Evolutionary conservation across 768 basidiomycete species (phyloP).

Genomic region (Collybiopsis luxurians): DNA sequence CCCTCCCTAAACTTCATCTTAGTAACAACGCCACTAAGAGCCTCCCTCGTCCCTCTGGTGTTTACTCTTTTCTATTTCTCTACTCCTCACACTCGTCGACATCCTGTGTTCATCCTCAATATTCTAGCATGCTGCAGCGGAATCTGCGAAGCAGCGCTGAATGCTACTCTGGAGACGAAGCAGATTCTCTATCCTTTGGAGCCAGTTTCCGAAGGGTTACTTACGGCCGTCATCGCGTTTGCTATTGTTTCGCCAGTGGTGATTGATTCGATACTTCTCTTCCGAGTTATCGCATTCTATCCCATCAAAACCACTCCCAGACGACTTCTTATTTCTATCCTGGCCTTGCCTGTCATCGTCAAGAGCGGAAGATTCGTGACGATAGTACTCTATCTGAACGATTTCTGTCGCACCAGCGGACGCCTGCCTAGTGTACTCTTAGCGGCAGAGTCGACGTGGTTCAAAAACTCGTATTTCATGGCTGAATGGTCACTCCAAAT

Average conservation of each 20-base stretch:
- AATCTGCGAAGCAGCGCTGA: slow-evolving; percentile 4
- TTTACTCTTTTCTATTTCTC: slow-evolving; percentile 23
- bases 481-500: slow-evolving; percentile 32
- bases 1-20: slow-evolving; percentile 22
- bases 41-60: slow-evolving; percentile 18
- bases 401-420: slow-evolving; percentile 9
- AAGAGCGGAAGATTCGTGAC: slow-evolving; percentile 27
- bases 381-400: slow-evolving; percentile 11
- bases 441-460: background rate
- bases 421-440: slow-evolving; percentile 1
- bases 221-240: slow-evolving; percentile 20
- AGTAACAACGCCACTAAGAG: slow-evolving; percentile 26
- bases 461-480: slow-evolving; percentile 16
- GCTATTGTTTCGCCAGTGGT: slow-evolving; percentile 28
- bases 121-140: slow-evolving; percentile 18
- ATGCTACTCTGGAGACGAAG: slow-evolving; percentile 1
- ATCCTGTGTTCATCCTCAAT: slow-evolving; percentile 23
- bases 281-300: slow-evolving; percentile 34
- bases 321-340: slow-evolving; percentile 16
- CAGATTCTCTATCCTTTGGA: slow-evolving; percentile 16
- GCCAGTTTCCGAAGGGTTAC: slow-evolving; percentile 12
- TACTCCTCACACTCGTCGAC: slow-evolving; percentile 15
- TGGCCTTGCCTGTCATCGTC: slow-evolving; percentile 24
- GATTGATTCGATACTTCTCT: slow-evolving; percentile 35
- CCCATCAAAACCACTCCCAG: slow-evolving; percentile 19